Conservation (phyloP, 768 basidiomycete species). For the Chalciporus piperatus region DNA sequence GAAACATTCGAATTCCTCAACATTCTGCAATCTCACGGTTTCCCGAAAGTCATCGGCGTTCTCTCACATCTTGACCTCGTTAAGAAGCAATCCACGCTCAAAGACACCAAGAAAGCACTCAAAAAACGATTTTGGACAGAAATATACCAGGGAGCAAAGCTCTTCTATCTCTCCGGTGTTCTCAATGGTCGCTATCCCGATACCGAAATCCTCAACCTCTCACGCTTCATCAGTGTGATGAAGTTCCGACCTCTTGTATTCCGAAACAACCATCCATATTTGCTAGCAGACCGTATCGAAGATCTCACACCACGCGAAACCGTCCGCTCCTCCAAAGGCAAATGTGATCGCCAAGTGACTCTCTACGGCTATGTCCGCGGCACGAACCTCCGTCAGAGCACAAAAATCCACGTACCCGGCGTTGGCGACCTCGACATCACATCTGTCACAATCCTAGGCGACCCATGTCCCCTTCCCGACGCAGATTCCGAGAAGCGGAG, state of each 20-base stretch:
- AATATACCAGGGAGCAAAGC: slow-evolving; percentile 97
- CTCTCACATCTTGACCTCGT: slow-evolving; percentile 97
- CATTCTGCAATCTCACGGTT: slow-evolving; percentile 93
- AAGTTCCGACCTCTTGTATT: slow-evolving; percentile 98
- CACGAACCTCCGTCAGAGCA: slow-evolving; percentile 72
- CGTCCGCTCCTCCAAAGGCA: slow-evolving; percentile 74
- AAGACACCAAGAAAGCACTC: slow-evolving; percentile 86
- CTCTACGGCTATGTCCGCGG: slow-evolving; percentile 95
- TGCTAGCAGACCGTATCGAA: slow-evolving; percentile 92
- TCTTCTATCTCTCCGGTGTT: slow-evolving; percentile 96
- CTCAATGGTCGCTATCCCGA: slow-evolving; percentile 98
- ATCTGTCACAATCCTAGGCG: slow-evolving; percentile 72
- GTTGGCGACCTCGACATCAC: slow-evolving; percentile 85
- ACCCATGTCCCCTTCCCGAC: slow-evolving; percentile 94
- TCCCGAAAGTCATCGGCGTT: slow-evolving; percentile 97
- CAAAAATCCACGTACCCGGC: slow-evolving; percentile 90
- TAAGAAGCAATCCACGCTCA: slow-evolving; percentile 84
- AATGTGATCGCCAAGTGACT: slow-evolving; percentile 90
- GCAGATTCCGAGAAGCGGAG: slow-evolving; percentile 86
- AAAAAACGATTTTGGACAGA: slow-evolving; percentile 99
- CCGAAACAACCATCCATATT: slow-evolving; percentile 91
- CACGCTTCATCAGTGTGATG: slow-evolving; percentile 95
- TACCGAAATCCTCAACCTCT: slow-evolving; percentile 92
- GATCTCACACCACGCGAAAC: slow-evolving; percentile 90
- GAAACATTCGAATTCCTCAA: slow-evolving; percentile 99